Evolutionary conservation across 306 rosid genomes (phyloP).

Genomic region (Sindora glabra): DNA sequence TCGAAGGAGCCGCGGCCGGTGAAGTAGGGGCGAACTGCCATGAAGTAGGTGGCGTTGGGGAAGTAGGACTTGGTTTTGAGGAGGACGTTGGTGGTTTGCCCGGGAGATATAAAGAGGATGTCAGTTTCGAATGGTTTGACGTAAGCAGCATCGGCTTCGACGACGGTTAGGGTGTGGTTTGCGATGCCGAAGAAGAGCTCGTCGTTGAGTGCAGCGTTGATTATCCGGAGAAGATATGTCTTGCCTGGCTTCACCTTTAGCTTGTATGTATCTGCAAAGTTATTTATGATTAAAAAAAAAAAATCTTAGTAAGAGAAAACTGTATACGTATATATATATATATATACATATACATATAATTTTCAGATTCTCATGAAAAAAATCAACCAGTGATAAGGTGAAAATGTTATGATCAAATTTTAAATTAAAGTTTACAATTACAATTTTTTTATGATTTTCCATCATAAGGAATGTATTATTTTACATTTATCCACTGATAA

Average conservation of each 20-base stretch:
- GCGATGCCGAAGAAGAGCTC: conserved; percentile 79
- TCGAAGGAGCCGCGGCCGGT: conserved; percentile 52
- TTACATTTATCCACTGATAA: too few species aligned
- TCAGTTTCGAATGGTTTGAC: conserved; percentile 54
- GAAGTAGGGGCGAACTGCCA: conserved; percentile 56
- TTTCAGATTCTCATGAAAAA: too few species aligned
- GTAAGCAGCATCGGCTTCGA: conserved; percentile 69
- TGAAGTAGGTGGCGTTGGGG: conserved; percentile 60
- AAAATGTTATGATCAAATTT: too few species aligned
- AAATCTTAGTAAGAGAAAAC: background rate
- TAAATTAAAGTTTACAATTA: too few species aligned
- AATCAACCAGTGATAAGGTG: too few species aligned
- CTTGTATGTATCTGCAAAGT: conserved; percentile 50
- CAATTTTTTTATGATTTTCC: too few species aligned
- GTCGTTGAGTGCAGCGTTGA: conserved; percentile 90
- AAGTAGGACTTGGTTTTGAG: conserved; percentile 44
- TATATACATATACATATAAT: too few species aligned
- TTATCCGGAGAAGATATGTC: conserved; percentile 59
- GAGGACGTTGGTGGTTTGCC: conserved; percentile 68
- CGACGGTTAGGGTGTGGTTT: conserved; percentile 60
- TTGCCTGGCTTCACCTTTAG: conserved; percentile 73
- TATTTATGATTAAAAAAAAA: background rate
- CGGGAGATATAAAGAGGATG: conserved; percentile 50
- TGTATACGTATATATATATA: too few species aligned
- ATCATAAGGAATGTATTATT: too few species aligned